A percentile compares a stretch with the other conserved stretches of the same genome.
Conservation (phyloP, 768 basidiomycete genomes). For the Termitomyces sp. region DNA sequence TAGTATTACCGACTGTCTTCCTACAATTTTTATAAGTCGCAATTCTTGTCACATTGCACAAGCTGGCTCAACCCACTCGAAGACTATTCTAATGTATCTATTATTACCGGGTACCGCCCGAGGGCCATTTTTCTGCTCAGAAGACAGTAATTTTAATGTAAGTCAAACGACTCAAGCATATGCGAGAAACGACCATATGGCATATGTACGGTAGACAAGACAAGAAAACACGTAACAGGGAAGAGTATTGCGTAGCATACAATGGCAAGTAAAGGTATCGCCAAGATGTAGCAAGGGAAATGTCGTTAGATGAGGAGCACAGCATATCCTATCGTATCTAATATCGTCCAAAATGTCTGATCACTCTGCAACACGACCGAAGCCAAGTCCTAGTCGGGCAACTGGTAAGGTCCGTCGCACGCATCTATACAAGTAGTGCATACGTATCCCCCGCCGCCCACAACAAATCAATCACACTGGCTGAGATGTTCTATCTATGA, state of each 20-base stretch:
- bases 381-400: neutral
- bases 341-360: neutral
- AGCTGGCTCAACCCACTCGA: no score
- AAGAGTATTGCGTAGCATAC: neutral
- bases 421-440: neutral
- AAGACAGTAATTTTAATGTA: no score
- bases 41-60: no score
- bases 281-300: conserved; percentile 2
- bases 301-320: neutral
- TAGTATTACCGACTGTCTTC: no score
- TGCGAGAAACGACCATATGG: neutral
- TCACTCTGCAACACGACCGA: neutral
- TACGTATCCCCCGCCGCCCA: neutral
- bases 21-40: no score
- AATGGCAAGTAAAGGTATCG: conserved; percentile 1
- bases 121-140: no score
- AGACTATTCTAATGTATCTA: no score
- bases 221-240: neutral
- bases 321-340: neutral
- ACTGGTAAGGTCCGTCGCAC: neutral
- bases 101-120: no score
- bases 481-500: neutral
- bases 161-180: no score
- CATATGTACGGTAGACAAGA: neutral
- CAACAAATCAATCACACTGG: neutral